Base-by-base conservation (phyloP, 768 basidiomycete species). In the Leccinellum rugosiceps region DNA sequence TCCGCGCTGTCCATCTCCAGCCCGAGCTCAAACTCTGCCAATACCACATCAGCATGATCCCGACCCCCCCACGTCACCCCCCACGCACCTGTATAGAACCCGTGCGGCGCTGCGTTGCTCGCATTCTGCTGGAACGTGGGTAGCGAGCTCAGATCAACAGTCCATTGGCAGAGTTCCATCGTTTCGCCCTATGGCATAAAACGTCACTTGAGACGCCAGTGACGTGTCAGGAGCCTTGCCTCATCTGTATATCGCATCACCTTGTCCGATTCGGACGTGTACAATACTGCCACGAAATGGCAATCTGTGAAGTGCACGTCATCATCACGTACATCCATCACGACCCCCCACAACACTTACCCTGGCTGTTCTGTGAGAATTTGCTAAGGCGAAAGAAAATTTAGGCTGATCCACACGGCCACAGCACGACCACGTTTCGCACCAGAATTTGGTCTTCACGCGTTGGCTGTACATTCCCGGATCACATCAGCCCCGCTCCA, bases 191-290 rank as follows among this genome's bases (percentile, higher is more conserved):
- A 59, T 57, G 52, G 56, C 54, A 62, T 47, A 65, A 61, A 59
- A 58, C 58, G 69, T 73, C 65, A 74, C 25, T 56, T 25, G 23
- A 47, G 47, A 7, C 44, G 41, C 51, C 31, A 57, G 55, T 58
- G 58, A 58, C 60, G 55, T 58, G 50, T 63, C 64, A 65, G 13
- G 21, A 30, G 21, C 46, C 74, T 66, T 63, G 76, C 80, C 76
- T 94, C 92, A 68, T 94, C 92, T 1, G 86, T 90, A 65, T 93
- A 94, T 60, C 91, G 78, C 87, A 90, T 86, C 46, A 86, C 77
- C 64, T 77, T 83, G 64, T 89, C 87, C n/a, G 77, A 74, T 56
- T 90, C 88, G 44, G 86, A 87, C 9, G 89, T 90, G 71, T 84
- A 93, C 56, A 94, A 73, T 51, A 88, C 84, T n/a, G 91, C 91